Conservation (phyloP, 2,329 filamentous ascomycete species). For the Penicillium sp. region DNA sequence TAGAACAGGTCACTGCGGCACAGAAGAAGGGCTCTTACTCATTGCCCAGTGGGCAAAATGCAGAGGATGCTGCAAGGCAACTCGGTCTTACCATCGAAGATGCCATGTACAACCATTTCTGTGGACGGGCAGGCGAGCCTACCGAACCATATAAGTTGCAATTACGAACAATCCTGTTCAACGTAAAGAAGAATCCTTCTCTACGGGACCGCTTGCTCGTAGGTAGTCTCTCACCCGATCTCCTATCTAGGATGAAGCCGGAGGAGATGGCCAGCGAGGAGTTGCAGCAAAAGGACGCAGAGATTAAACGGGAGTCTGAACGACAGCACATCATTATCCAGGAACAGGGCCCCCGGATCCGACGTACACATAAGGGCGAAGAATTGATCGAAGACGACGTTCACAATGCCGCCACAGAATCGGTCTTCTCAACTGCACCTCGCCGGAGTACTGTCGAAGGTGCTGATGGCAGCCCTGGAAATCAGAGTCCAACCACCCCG, state of each 20-base stretch:
- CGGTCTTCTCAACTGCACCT: conserved; percentile 46
- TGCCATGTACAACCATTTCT: conserved; percentile 53
- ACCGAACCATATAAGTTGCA: conserved; percentile 57
- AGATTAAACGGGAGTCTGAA: conserved; percentile 55
- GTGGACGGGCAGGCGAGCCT: conserved; percentile 49
- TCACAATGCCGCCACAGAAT: conserved; percentile 44
- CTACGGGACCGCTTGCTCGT: conserved; percentile 72
- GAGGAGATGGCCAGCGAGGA: conserved; percentile 92
- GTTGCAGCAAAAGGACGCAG: conserved; percentile 61
- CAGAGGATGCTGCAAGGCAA: conserved; percentile 61
- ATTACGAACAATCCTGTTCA: conserved; percentile 72
- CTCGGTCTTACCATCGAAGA: conserved; percentile 78
- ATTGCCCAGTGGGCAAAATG: conserved; percentile 59
- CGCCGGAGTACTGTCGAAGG: conserved; percentile 40
- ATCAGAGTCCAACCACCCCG: conserved; percentile 28
- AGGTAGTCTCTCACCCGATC: conserved; percentile 65
- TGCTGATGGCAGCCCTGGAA: conserved; percentile 25
- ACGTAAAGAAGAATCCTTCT: conserved; percentile 82
- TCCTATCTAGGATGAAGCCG: conserved; percentile 78
- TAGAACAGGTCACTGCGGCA: conserved; percentile 60
- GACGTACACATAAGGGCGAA: conserved; percentile 91
- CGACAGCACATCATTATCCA: conserved; percentile 71
- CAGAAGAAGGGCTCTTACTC: conserved; percentile 62
- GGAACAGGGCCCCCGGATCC: conserved; percentile 69
- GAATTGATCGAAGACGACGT: conserved; percentile 77